Conservation (phyloP, 345 rosid species). For the Ceriops zippeliana region DNA sequence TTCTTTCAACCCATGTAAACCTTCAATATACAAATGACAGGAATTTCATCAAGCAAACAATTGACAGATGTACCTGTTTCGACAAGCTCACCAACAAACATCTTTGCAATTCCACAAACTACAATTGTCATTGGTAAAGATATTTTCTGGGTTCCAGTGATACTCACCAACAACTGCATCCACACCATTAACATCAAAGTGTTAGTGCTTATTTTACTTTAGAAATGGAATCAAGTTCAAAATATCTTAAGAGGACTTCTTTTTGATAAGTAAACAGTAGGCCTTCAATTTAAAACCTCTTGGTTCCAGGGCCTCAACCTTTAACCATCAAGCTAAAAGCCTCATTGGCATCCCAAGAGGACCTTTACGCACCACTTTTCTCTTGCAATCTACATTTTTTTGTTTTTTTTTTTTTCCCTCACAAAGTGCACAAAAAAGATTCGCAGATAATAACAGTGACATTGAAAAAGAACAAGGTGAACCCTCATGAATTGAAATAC, state of each 20-base stretch:
- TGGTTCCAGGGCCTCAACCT: too few species aligned
- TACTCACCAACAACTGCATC: slow-evolving; percentile 66
- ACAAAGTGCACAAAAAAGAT: too few species aligned
- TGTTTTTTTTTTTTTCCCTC: too few species aligned
- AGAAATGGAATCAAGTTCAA: slow-evolving; percentile 1
- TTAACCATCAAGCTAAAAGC: too few species aligned
- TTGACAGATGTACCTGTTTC: slow-evolving; percentile 57
- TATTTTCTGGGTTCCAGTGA: slow-evolving; percentile 82
- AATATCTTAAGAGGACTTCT: neutral
- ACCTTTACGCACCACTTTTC: too few species aligned
- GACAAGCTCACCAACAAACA: slow-evolving; percentile 99
- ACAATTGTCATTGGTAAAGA: slow-evolving; percentile 76
- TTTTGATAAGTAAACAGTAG: neutral
- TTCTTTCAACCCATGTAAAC: neutral
- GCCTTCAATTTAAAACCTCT: too few species aligned
- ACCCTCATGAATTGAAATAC: too few species aligned
- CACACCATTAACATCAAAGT: slow-evolving; percentile 9
- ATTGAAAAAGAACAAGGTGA: too few species aligned
- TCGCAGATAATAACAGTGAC: too few species aligned
- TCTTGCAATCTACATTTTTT: too few species aligned
- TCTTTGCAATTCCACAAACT: slow-evolving; percentile 87
- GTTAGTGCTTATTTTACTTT: neutral
- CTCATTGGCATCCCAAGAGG: too few species aligned
- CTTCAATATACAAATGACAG: neutral
- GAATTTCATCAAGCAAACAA: neutral